Percentiles rank a stretch among this genome's conserved stretches.
phyloP scores from a whole-genome alignment of 305 asterid species.

The Plantago coronopus region DNA sequence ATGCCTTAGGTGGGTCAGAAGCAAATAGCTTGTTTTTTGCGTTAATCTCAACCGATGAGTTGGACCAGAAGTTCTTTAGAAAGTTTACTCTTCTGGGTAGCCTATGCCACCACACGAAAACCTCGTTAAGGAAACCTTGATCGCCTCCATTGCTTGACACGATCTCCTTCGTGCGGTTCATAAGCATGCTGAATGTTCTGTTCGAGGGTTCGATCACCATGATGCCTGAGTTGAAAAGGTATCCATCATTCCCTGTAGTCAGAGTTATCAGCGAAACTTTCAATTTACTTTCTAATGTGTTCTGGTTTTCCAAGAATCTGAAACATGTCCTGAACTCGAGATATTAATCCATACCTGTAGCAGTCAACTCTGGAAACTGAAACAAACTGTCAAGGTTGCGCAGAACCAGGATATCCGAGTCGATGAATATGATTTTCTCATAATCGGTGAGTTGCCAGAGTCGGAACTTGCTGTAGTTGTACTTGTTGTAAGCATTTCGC shows the following conservation, averaged over 20 bases:
- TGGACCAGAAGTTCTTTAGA: slow-evolving; percentile 25
- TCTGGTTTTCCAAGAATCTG: too few relatives aligned
- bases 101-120: slow-evolving; percentile 28
- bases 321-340: too few relatives aligned
- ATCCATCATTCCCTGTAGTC: slow-evolving; percentile 21
- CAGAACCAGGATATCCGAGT: slow-evolving; percentile 19
- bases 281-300: too few relatives aligned
- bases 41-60: slow-evolving; percentile 12
- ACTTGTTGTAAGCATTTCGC: slow-evolving; percentile 22
- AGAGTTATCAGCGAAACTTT: too few relatives aligned
- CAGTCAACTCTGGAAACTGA: slow-evolving; percentile 19
- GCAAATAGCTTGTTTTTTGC: slow-evolving; percentile 16
- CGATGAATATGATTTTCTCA: slow-evolving; percentile 23
- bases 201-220: slow-evolving; percentile 29
- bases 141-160: slow-evolving; percentile 26
- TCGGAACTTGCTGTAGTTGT: slow-evolving; percentile 29
- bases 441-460: slow-evolving; percentile 30
- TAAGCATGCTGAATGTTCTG: slow-evolving; percentile 22
- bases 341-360: too few relatives aligned
- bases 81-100: slow-evolving; percentile 22
- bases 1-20: slow-evolving; percentile 22
- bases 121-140: slow-evolving; percentile 27
- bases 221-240: slow-evolving; percentile 25
- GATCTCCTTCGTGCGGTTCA: slow-evolving; percentile 13
- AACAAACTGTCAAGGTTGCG: slow-evolving; percentile 19